These are phyloP conservation scores for Peronosclerospora sorghi DNA, from an alignment of 352 stramenopile genomes.

Conservation along the genomic window DNA sequence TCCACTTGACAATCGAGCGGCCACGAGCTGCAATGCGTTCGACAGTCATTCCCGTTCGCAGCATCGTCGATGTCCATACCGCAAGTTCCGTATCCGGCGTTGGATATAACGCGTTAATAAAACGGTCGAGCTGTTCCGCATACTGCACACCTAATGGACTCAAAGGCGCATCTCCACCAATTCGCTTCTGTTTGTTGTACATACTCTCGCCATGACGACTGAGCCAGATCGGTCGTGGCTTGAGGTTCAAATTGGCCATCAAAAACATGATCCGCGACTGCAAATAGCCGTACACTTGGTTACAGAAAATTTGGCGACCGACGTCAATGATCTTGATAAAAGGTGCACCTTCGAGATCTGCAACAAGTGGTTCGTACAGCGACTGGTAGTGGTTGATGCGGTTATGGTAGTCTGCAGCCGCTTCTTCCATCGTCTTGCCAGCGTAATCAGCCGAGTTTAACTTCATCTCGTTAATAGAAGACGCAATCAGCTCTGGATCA, in stretches of 20 bases:
- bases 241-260: conserved; percentile 92
- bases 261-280: conserved; percentile 90
- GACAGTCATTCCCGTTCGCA: conserved; percentile 94
- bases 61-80: conserved; percentile 96
- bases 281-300: conserved; percentile 79
- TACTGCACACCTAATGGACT: conserved; percentile 90
- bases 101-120: conserved; percentile 86
- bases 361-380: conserved; percentile 54
- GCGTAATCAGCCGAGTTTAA: conserved; percentile 74
- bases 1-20: conserved; percentile 71
- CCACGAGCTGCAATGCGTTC: conserved; percentile 66
- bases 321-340: conserved; percentile 82
- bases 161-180: conserved; percentile 91
- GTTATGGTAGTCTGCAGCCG: conserved; percentile 58
- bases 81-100: conserved; percentile 57
- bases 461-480: conserved; percentile 82
- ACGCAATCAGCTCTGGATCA: conserved; percentile 54
- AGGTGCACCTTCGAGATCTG: conserved; percentile 39
- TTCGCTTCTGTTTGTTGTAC: conserved; percentile 96
- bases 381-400: conserved; percentile 74
- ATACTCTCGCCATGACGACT: conserved; percentile 95
- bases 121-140: conserved; percentile 87
- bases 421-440: conserved; percentile 57
- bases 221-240: conserved; percentile 92
- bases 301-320: conserved; percentile 71